Base-by-base conservation (phyloP, 2,329 filamentous ascomycete species). In the Clonostachys rosea region DNA sequence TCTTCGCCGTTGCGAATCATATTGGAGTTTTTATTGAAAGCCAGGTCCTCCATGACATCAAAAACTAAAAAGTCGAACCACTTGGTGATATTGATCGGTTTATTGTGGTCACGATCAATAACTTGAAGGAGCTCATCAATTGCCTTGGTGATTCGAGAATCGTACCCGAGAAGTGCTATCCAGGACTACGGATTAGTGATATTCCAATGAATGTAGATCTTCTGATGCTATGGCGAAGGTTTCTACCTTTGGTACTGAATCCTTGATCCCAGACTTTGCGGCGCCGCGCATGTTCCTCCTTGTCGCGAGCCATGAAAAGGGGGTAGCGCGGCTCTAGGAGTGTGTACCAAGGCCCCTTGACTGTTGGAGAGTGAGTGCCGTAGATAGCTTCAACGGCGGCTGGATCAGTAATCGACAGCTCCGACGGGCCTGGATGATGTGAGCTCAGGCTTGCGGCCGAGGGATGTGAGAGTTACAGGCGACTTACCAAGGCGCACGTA, bases 41-140 rank as follows among this genome's bases (percentile, higher is more conserved):
- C 64, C 18, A 70, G 54, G 45, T 69, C 62, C 5, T 64, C 66
- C 64, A 69, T 69, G 8, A 67, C 58, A 40, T 68, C 66, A 40
- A 69, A 67, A 20, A 58, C 60, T 39, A 60, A 68, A n/a, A 62
- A 64, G 46, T 60, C 61, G 48, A 66, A 62, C 59, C 61, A 64
- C 9, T 54, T 52, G 3, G 62, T 51, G 4, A 56, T 55, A 36
- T 70, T 53, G 8, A 67, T 46, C 0, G 54, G 46, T 6, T 47
- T 42, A 1, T 56, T 56, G 12, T 55, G 42, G 6, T 55, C 34
- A 9, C 50, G 42, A 12, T 58, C 42, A 14, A 65, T 52, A n/a
- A 56, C 48, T 5, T 50, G 40, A 4, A 59, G 34, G 20, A 62
- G 50, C 42, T 59, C 49, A 18, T 39, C 10, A 2, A 39, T 39